Evolutionary conservation across 148 eudicot species (phyloP).

Genomic region (Vaccinium macrocarpon): DNA sequence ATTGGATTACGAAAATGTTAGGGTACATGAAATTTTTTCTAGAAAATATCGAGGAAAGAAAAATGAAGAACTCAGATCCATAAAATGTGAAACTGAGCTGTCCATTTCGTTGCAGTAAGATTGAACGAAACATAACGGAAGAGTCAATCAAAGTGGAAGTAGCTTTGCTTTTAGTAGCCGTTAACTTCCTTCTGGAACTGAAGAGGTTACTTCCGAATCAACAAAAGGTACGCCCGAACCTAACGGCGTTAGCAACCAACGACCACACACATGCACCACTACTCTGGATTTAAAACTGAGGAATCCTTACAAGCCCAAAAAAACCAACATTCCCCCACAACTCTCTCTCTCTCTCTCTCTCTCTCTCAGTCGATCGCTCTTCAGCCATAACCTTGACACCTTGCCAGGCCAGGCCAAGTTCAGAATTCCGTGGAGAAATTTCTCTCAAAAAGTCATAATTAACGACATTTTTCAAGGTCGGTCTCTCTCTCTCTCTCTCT

Average conservation of each 20-base stretch:
- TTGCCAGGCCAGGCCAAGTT: not conserved
- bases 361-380: not conserved
- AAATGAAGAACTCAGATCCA: too few relatives aligned
- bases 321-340: not conserved
- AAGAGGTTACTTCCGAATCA: not conserved
- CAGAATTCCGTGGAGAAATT: constrained; percentile 2
- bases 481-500: constrained; percentile 20
- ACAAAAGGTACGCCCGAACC: too few relatives aligned
- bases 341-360: too few relatives aligned
- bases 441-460: not conserved
- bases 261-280: not conserved
- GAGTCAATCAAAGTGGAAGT: not conserved
- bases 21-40: too few relatives aligned
- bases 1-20: too few relatives aligned
- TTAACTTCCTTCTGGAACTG: not conserved
- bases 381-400: not conserved
- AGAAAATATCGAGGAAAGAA: too few relatives aligned
- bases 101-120: too few relatives aligned
- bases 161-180: constrained; percentile 18
- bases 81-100: too few relatives aligned
- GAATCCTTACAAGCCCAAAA: too few relatives aligned
- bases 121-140: too few relatives aligned
- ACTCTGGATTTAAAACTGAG: not conserved
- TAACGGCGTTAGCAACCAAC: constrained; percentile 18
- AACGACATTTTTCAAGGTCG: constrained; percentile 6